Conservation (phyloP, 2,329 filamentous ascomycete genomes). For the Xylaria sp. region DNA sequence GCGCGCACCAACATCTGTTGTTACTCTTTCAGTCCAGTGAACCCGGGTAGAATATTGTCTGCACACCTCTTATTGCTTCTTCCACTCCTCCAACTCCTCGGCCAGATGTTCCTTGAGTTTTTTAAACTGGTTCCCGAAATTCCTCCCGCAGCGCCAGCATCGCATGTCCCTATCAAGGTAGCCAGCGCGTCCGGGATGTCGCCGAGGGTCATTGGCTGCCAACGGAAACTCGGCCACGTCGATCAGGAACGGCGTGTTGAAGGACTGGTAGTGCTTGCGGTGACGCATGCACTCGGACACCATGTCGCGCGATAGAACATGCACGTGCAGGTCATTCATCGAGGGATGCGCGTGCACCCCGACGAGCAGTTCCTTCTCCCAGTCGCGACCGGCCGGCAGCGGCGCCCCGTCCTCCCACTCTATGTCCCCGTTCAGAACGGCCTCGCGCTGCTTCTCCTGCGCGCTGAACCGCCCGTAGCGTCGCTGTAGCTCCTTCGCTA, state of each 20-base stretch:
- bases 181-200: conserved; percentile 63
- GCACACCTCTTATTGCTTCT: conserved; percentile 58
- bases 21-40: conserved; percentile 3
- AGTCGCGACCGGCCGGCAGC: conserved; percentile 80
- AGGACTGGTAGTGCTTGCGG: conserved; percentile 91
- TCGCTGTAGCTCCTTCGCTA: conserved; percentile 78
- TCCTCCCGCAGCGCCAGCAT: conserved; percentile 85
- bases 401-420: conserved; percentile 54
- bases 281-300: conserved; percentile 77
- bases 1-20: neutral
- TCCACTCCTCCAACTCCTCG: conserved; percentile 81
- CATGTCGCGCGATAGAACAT: conserved; percentile 85
- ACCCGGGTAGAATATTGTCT: neutral
- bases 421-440: conserved; percentile 65
- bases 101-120: conserved; percentile 66
- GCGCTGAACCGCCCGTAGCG: conserved; percentile 71
- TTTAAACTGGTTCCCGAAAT: conserved; percentile 79
- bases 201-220: conserved; percentile 68
- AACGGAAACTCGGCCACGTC: conserved; percentile 83
- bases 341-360: conserved; percentile 89
- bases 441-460: conserved; percentile 71
- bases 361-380: conserved; percentile 75
- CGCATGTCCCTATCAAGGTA: conserved; percentile 73
- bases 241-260: conserved; percentile 86
- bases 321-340: conserved; percentile 92